phyloP scores from a whole-genome alignment of 1,139 yeast species.

The Hyphopichia fennica region DNA sequence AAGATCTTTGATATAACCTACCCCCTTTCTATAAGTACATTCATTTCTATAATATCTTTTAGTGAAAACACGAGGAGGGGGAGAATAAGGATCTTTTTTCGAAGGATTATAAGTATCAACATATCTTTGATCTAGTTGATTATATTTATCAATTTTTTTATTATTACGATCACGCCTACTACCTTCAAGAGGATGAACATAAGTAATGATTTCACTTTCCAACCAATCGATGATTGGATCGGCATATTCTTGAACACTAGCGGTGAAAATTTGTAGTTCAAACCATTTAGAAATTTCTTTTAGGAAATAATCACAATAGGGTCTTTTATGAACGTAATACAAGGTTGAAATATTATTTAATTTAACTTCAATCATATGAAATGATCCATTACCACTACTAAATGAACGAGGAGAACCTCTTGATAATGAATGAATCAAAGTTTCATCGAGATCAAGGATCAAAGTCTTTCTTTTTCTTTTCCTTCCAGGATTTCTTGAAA shows the following conservation, averaged over 20 bases:
- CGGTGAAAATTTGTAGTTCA: conserved; percentile 86
- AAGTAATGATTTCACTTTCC: conserved; percentile 36
- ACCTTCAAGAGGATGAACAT: conserved; percentile 10
- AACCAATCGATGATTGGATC: conserved; percentile 96
- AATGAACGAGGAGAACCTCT: conserved; percentile 52
- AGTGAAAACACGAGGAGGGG: conserved; percentile 35
- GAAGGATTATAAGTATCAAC: neutral
- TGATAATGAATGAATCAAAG: conserved; percentile 86
- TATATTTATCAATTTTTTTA: conserved; percentile 1
- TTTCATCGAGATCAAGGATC: conserved; percentile 88
- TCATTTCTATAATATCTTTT: conserved; percentile 75
- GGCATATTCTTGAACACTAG: conserved; percentile 92
- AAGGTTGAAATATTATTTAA: conserved; percentile 69
- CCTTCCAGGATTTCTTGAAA: conserved; percentile 41
- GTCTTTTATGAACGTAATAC: conserved; percentile 89
- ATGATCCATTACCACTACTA: conserved; percentile 50
- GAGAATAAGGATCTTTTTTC: neutral
- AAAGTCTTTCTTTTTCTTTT: conserved; percentile 58
- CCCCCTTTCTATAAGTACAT: conserved; percentile 74
- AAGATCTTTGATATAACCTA: conserved; percentile 87
- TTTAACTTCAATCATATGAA: conserved; percentile 84
- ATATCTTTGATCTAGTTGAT: conserved; percentile 2
- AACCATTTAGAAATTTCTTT: conserved; percentile 83
- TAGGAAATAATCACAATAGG: conserved; percentile 83
- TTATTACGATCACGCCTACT: conserved; percentile 4